Percentiles rank a stretch among this genome's conserved stretches.
Conservation (phyloP, 345 rosid species). For the Garcia nutans region DNA sequence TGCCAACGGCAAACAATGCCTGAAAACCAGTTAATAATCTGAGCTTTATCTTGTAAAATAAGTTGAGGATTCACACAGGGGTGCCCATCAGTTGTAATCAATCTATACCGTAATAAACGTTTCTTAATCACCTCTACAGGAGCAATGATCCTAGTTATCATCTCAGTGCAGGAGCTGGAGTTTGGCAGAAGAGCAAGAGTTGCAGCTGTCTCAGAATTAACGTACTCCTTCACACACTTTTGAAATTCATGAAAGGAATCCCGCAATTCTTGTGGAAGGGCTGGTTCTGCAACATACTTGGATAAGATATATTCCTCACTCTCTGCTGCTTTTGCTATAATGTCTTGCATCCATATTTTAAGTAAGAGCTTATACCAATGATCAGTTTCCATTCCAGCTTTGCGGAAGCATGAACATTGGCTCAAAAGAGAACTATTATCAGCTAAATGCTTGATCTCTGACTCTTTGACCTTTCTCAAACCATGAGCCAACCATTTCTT, state of each 20-base stretch:
- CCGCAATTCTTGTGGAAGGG: slow-evolving; percentile 69
- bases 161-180: slow-evolving; percentile 34
- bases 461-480: slow-evolving; percentile 83
- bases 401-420: slow-evolving; percentile 67
- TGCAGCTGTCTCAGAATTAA: slow-evolving; percentile 67
- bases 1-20: slow-evolving; percentile 73
- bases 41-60: slow-evolving; percentile 60
- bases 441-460: slow-evolving; percentile 78
- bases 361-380: slow-evolving; percentile 79
- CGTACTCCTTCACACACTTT: slow-evolving; percentile 57
- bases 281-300: slow-evolving; percentile 63
- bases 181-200: slow-evolving; percentile 58
- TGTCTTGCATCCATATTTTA: slow-evolving; percentile 73
- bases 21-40: slow-evolving; percentile 78
- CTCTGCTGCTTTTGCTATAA: slow-evolving; percentile 45
- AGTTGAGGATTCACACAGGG: slow-evolving; percentile 49
- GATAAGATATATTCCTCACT: slow-evolving; percentile 68
- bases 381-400: slow-evolving; percentile 89
- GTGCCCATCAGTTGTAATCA: slow-evolving; percentile 58
- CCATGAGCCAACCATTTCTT: slow-evolving; percentile 93
- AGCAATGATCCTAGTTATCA: slow-evolving; percentile 53
- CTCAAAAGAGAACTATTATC: slow-evolving; percentile 60
- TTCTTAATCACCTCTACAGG: slow-evolving; percentile 67
- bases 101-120: slow-evolving; percentile 72
- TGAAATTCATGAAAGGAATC: slow-evolving; percentile 76